Evolutionary conservation across 768 basidiomycete species (phyloP), one percentile per base, ranked within the genome.

Genomic region (Mycena albidolilacea): DNA sequence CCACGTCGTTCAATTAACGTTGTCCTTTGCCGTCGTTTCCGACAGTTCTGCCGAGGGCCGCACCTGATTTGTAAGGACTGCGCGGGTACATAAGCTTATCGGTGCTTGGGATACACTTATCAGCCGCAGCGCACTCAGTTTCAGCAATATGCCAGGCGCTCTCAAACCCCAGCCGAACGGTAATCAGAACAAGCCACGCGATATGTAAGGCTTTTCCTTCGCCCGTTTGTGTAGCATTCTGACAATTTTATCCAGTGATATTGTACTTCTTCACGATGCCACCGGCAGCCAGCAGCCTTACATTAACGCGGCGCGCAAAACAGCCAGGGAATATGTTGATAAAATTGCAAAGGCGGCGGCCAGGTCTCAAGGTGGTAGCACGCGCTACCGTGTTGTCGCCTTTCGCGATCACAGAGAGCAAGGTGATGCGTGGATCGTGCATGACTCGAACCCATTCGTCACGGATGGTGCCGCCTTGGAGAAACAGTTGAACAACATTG

Each of bases 351-450:
- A 63, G 82, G 81, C 66, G 82, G 81, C 66, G 79, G 83, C 59
- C 81, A 81, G 75, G 87, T 85, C 41, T 78, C 84, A 50, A 80
- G 81, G 80, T n/a, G 86, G 85, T 15, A 83, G 85, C 74, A 77
- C 85, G 19, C 77, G 85, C 63, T 81, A 88, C 39, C 87, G 87
- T 70, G 79, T 89, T 59, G 83, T 89, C 75, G 85, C 85, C 39
- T 89, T 87, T 78, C 80, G 87, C 64, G 87, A 88, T 77, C 84
- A 88, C 76, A 85, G 84, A 6, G 86, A 86, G 15, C 87, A 88
- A 78, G 87, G 87, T 69, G 81, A 80, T 69, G 81, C 84, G 48
- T 88, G 86, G 77, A 79, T 87, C n/a, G 85, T 84, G 60, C 82
- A 84, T 69, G 84, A 80, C 55, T 81, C 82, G 67, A 81, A 82